phyloP scores from a whole-genome alignment of 2,329 filamentous ascomycete genomes.

The Colletotrichum liaoningense region DNA sequence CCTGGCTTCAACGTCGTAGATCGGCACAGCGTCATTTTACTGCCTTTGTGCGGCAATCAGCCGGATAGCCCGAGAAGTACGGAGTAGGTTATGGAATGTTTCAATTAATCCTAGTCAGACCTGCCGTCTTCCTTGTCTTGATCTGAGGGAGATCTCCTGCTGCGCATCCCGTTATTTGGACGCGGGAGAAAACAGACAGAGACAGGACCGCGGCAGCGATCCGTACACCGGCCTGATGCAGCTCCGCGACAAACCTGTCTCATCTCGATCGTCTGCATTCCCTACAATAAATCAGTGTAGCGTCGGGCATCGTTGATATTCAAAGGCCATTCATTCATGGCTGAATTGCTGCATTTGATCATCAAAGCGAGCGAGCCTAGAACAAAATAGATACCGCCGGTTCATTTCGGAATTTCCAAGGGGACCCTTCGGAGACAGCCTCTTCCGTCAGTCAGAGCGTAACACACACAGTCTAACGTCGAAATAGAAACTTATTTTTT shows the following conservation, averaged over 20 bases:
- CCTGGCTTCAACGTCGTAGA: neutral
- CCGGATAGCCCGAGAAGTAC: neutral
- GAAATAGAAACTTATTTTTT: neutral
- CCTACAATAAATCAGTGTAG: neutral
- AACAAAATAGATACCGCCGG: neutral
- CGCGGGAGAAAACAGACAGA: neutral
- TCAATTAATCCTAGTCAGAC: neutral
- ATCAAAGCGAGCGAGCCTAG: neutral
- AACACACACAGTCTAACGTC: neutral
- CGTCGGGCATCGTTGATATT: neutral
- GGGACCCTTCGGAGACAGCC: neutral
- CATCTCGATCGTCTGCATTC: neutral
- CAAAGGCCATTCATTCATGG: neutral
- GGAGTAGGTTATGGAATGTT: neutral
- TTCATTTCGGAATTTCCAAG: neutral
- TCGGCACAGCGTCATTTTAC: slow-evolving; percentile 24
- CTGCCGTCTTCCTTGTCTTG: neutral
- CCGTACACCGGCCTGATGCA: neutral
- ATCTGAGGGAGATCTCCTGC: neutral
- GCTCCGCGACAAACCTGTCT: neutral
- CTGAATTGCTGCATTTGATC: too few relatives aligned
- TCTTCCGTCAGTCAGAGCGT: neutral
- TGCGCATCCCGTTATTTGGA: neutral
- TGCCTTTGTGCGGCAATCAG: neutral
- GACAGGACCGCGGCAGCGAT: neutral